Evolutionary conservation across 306 rosid genomes (phyloP).

Genomic region (Dryas octopetala): DNA sequence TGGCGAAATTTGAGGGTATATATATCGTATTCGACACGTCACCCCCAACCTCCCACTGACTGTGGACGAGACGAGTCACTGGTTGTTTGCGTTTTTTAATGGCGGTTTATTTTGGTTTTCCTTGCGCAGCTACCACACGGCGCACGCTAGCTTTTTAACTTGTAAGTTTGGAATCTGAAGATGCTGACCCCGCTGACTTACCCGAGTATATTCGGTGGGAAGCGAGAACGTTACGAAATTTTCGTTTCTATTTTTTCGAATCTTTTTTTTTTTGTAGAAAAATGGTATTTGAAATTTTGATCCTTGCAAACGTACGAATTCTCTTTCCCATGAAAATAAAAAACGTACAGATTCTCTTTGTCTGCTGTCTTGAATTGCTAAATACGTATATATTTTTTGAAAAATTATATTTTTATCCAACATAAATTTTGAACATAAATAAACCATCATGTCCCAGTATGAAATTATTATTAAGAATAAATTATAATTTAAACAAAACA

Average conservation of each 20-base stretch:
- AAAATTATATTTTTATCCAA: too few species aligned
- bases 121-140: background rate
- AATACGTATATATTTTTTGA: too few species aligned
- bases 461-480: too few species aligned
- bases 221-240: conserved; percentile 7
- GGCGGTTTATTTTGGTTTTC: background rate
- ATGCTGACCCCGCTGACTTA: too few species aligned
- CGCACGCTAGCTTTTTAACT: background rate
- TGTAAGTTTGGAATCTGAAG: too few species aligned
- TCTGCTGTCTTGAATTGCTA: background rate
- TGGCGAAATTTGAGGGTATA: conserved; percentile 32
- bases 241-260: background rate
- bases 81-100: background rate
- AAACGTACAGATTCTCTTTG: background rate
- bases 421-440: too few species aligned
- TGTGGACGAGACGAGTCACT: too few species aligned
- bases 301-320: background rate
- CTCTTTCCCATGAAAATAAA: background rate
- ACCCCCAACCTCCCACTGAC: conserved; percentile 10
- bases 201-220: too few species aligned
- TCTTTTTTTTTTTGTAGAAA: background rate
- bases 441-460: too few species aligned
- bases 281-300: background rate
- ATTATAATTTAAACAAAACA: too few species aligned
- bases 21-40: conserved; percentile 50